Evolutionary conservation across 75 land plant genomes (phyloP), one percentile per base, ranked within the genome.

Genomic region (Pinus taeda): DNA sequence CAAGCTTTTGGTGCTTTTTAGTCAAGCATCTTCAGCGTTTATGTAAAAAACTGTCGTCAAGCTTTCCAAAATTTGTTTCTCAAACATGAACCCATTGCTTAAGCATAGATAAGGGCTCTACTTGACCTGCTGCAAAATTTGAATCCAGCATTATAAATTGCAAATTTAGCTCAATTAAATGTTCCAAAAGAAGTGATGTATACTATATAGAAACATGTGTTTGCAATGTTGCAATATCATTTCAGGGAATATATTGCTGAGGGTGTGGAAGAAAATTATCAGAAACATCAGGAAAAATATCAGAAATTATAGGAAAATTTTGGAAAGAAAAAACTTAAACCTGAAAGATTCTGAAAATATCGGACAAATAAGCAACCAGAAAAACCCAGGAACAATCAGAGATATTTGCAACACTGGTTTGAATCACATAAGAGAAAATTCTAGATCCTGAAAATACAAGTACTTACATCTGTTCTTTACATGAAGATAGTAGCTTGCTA

Each of bases 381-480:
- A 29, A 14, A 26, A 62, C 3, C 22, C 24, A 11, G 14, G 65
- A 26, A 14, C 11, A 22, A 14, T 62, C 65, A 3, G n/a, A 24
- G 12, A 62, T 12, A 29, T 62, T 62, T 62, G 65, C 65, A 62
- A 11, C 12, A 62, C 22, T 62, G 30, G 53, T 45, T 49, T 49
- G 55, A 12, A 45, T 8, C 49, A 45, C 64, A 61, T 62, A 18
- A 62, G 11, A 24, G 64, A 8, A 62, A 62, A 62, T 62, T 62
- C 21, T 24, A 18, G 20, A 62, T n/a, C 64, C 9, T 17, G 20
- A n/a, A 24, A 62, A 17, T 76, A 8, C 39, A 55, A 14, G 15
- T 22, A 70, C 29, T 87, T 79, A 94, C 99, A 96, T 92, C 85
- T 96, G 95, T 70, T 90, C 93, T 83, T 85, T 94, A 82, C 99